Evolutionary conservation across 768 basidiomycete species (phyloP).

Genomic region (Porphyrellus cyaneotinctus): DNA sequence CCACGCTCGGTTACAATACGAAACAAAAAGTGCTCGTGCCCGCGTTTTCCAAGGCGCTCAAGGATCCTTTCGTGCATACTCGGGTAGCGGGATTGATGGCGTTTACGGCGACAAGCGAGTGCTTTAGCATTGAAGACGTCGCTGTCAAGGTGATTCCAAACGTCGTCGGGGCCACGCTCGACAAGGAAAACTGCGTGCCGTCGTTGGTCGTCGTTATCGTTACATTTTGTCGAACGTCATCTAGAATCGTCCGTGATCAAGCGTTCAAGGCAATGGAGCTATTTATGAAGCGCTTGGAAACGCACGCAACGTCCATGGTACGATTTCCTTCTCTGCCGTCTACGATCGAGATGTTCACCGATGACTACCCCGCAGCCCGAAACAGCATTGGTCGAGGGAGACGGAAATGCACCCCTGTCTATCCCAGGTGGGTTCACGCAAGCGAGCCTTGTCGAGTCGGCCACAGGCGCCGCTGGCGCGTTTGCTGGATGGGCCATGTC

Average conservation of each 20-base stretch:
- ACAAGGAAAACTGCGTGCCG: conserved; percentile 81
- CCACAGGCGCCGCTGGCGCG: conserved; percentile 90
- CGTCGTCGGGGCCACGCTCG: conserved; percentile 74
- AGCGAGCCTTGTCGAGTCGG: conserved; percentile 65
- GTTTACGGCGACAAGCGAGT: conserved; percentile 90
- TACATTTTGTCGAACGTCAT: not conserved
- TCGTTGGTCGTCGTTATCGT: not conserved
- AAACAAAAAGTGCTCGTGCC: conserved; percentile 96
- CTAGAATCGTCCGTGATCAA: conserved; percentile 88
- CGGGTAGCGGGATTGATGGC: conserved; percentile 94
- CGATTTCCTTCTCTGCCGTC: conserved; percentile 8
- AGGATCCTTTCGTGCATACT: conserved; percentile 89
- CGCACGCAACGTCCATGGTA: conserved; percentile 79
- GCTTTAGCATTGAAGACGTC: conserved; percentile 83
- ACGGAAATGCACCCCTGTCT: conserved; percentile 25
- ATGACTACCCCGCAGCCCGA: conserved; percentile 54
- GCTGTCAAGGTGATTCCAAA: conserved; percentile 88
- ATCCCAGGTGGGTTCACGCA: conserved; percentile 28
- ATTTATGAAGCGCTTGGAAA: conserved; percentile 80
- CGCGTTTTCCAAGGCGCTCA: conserved; percentile 85
- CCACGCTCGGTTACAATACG: conserved; percentile 79
- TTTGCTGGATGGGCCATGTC: conserved; percentile 97
- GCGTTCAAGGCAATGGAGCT: conserved; percentile 91
- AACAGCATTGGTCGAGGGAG: conserved; percentile 42
- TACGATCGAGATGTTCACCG: not conserved